Conservation (phyloP, 2,329 filamentous ascomycete genomes). For the Cordyceps sp. region DNA sequence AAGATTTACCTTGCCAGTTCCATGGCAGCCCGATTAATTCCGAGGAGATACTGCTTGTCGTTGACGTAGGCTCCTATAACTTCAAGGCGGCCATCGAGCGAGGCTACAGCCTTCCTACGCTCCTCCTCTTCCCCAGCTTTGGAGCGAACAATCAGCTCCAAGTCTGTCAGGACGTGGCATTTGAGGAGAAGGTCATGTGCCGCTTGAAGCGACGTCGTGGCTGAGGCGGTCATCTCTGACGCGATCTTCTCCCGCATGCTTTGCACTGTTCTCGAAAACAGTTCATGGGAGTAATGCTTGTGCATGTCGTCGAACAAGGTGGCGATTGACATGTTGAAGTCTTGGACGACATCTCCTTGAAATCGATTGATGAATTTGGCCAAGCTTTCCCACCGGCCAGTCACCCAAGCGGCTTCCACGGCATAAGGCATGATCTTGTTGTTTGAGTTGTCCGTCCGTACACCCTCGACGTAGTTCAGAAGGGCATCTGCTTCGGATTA, state of each 20-base stretch:
- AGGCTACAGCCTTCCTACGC: constrained; percentile 13
- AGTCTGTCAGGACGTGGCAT: constrained; percentile 73
- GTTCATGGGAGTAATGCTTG: constrained; percentile 31
- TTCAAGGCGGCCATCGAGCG: constrained; percentile 62
- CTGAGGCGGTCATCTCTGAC: constrained; percentile 56
- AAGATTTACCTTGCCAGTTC: constrained; percentile 47
- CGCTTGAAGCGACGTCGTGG: constrained; percentile 65
- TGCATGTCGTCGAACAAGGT: constrained; percentile 36
- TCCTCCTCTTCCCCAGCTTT: constrained; percentile 24
- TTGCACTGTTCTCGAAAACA: constrained; percentile 41
- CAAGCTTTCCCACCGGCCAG: constrained; percentile 63
- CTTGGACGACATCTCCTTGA: constrained; percentile 27
- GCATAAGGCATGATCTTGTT: constrained; percentile 64
- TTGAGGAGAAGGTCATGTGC: constrained; percentile 76
- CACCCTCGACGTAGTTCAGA: constrained; percentile 70
- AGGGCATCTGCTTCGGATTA: constrained; percentile 47
- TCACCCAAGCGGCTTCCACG: constrained; percentile 84
- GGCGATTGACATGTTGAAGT: constrained; percentile 76
- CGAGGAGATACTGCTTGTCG: constrained; percentile 88
- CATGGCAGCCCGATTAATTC: constrained; percentile 77
- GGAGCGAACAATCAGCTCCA: constrained; percentile 55
- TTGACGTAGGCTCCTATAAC: constrained; percentile 75
- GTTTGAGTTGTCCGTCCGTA: constrained; percentile 37
- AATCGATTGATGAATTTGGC: constrained; percentile 45
- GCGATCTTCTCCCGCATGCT: constrained; percentile 54